phyloP scores from a whole-genome alignment of 805 yeast species.

The Hanseniaspora hatyaiensis region DNA sequence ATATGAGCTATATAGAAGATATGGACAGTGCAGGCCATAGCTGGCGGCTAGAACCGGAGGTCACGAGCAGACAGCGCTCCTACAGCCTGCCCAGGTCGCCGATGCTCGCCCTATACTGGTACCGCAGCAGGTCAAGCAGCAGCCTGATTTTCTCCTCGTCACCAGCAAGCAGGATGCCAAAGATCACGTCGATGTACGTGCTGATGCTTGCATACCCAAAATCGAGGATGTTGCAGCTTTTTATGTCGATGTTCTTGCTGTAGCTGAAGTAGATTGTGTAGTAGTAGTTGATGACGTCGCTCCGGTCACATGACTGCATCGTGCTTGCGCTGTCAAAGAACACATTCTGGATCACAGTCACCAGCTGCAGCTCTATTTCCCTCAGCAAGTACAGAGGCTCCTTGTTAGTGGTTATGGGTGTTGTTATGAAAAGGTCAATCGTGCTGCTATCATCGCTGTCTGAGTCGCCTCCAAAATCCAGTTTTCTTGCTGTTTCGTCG shows the following conservation, averaged over 20 bases:
- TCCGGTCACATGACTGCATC: neutral
- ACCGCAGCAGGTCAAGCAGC: conserved; percentile 6
- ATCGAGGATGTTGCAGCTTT: neutral
- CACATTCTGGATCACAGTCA: conserved; percentile 13
- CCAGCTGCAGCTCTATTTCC: conserved; percentile 19
- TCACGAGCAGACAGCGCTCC: too few relatives aligned
- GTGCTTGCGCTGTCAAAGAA: neutral
- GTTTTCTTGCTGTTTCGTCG: neutral
- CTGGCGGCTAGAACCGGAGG: too few relatives aligned
- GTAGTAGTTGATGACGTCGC: conserved; percentile 11
- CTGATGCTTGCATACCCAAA: conserved; percentile 6
- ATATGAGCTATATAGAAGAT: too few relatives aligned
- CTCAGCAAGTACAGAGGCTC: conserved; percentile 19
- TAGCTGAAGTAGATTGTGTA: conserved; percentile 15
- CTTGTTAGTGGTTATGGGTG: conserved; percentile 19
- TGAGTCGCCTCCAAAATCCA: neutral
- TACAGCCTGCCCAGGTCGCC: neutral
- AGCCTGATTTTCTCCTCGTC: neutral
- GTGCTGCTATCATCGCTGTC: conserved; percentile 12
- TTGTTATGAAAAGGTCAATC: conserved; percentile 18
- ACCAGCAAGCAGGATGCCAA: conserved; percentile 5
- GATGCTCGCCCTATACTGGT: conserved; percentile 5
- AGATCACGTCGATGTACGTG: conserved; percentile 9
- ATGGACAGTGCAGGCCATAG: too few relatives aligned
- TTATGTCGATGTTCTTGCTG: conserved; percentile 13